Percentiles rank a stretch among this genome's conserved stretches.
These are phyloP conservation scores for Colletotrichum melonis DNA, from an alignment of 2,329 filamentous ascomycete genomes.

Conservation along the genomic window DNA sequence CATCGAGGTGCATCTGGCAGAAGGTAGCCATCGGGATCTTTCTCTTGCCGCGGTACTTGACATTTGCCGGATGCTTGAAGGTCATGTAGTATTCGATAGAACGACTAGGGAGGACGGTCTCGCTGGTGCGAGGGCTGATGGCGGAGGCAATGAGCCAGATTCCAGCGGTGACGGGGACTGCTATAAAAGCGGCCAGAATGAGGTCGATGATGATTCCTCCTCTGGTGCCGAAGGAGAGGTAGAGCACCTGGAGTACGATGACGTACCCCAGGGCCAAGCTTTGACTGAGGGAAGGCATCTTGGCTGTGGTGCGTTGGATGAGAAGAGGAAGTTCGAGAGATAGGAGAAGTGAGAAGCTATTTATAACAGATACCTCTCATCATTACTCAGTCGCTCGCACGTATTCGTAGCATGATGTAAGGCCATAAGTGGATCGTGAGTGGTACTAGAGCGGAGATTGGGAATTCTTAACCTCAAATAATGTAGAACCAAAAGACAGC, in stretches of 20 bases:
- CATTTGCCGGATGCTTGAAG: constrained; percentile 62
- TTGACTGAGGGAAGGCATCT: background rate
- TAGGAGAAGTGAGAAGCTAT: background rate
- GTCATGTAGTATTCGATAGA: constrained; percentile 85
- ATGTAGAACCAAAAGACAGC: no score
- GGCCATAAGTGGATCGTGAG: no score
- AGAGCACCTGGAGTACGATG: background rate
- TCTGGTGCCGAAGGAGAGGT: background rate
- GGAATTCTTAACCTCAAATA: no score
- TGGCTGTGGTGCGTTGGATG: background rate
- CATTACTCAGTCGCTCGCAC: background rate
- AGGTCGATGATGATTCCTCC: background rate
- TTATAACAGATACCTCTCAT: background rate
- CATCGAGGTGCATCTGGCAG: constrained; percentile 91
- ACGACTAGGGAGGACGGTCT: constrained; percentile 83
- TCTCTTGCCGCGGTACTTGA: constrained; percentile 75
- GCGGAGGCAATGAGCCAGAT: constrained; percentile 83
- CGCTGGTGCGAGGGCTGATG: constrained; percentile 83
- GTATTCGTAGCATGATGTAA: background rate
- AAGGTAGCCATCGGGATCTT: constrained; percentile 87
- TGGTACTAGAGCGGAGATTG: no score
- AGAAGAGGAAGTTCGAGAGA: background rate
- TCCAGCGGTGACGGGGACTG: constrained; percentile 59
- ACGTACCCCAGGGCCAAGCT: background rate
- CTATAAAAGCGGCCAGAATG: background rate